Evolutionary conservation across 257 asterid genomes (phyloP), one percentile per base, ranked within the genome.

Genomic region (Striga asiatica): DNA sequence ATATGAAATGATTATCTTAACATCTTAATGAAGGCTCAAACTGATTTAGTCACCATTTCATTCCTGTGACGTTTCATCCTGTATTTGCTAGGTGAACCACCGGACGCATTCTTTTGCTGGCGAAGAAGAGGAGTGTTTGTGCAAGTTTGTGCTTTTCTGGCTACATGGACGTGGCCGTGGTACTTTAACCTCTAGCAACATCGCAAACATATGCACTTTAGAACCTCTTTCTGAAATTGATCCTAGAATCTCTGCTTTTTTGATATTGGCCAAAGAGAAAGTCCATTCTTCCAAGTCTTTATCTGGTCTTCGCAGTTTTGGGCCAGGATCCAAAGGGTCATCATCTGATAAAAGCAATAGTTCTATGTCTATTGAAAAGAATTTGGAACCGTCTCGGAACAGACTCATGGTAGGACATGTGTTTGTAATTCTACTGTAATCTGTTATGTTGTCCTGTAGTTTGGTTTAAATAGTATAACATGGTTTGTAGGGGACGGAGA

Each of bases 91-190:
- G 93, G 84, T 80, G 61, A 43, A 73, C 58, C 74, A 3, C 28
- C 49, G 45, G 68, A 3, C 16, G 10, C 93, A 83, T 68, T 47
- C 66, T 18, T 49, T 71, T 49, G 16, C 8, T 37, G 67, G 51
- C 61, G 78, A 70, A 48, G 83, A 75, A 57, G 88, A 83, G 64
- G 75, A 71, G 66, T 80, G 93, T 52, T 37, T 17, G 50, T 83
- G 85, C 78, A 59, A 65, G n/a, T 83, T 83, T 64, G 51, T 77
- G 21, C 38, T 83, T 17, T 50, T 14, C 20, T 77, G 88, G 93
- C 25, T 58, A 54, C 85, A 83, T 22, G 88, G 88, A 23, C 83
- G 78, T 43, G 76, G 62, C 27, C 28, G 28, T 37, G 93, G 71
- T 45, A 58, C 61, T 20, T 56, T 77, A 24, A 71, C 77, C 21